These are phyloP conservation scores for Eremomyces bilateralis DNA, from an alignment of 495 filamentous ascomycete genomes.

Conservation along the genomic window DNA sequence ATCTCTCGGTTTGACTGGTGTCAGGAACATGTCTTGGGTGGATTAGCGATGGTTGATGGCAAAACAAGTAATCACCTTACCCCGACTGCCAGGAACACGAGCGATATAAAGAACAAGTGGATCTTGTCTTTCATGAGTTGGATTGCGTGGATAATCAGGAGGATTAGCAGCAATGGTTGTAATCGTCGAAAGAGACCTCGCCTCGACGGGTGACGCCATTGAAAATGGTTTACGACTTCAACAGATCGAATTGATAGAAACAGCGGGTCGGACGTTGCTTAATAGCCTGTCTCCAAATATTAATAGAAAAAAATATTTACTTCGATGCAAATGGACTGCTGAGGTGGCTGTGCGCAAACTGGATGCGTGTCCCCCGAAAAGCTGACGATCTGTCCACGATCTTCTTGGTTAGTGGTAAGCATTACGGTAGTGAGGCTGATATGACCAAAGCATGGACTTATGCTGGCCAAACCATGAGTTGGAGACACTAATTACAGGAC, in stretches of 20 bases:
- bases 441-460: too few species aligned
- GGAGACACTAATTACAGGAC: too few species aligned
- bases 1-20: slow-evolving; percentile 63
- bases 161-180: slow-evolving; percentile 70
- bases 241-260: too few species aligned
- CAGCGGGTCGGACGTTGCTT: neutral
- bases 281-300: neutral
- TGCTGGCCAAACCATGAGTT: too few species aligned
- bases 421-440: too few species aligned
- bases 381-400: too few species aligned
- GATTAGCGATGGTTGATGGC: slow-evolving; percentile 1
- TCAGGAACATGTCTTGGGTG: slow-evolving; percentile 69
- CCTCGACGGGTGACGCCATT: slow-evolving; percentile 57
- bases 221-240: too few species aligned
- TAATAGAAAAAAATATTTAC: neutral
- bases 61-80: slow-evolving; percentile 24
- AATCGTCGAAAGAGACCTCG: slow-evolving; percentile 58
- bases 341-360: slow-evolving; percentile 6
- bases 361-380: too few species aligned
- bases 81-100: slow-evolving; percentile 72
- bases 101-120: slow-evolving; percentile 76
- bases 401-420: too few species aligned
- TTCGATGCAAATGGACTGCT: slow-evolving; percentile 4
- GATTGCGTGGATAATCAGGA: slow-evolving; percentile 57
- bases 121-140: slow-evolving; percentile 37